Base-by-base conservation (phyloP, 1,284 basidiomycete genomes). In the Earliella scabrosa region DNA sequence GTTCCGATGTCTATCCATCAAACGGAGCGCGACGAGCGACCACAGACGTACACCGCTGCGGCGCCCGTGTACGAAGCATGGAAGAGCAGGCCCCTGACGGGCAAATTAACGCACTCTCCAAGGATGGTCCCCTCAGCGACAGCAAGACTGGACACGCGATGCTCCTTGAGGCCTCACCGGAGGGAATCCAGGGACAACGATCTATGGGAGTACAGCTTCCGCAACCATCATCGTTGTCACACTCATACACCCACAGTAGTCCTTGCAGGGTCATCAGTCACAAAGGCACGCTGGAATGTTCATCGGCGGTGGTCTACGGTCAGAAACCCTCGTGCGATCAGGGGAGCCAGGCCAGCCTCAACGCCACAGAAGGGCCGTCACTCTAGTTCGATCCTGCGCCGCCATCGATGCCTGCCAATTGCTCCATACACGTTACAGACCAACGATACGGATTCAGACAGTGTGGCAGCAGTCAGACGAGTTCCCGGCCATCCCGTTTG, bases 401-500 rank as follows among this genome's bases (percentile, higher is more conserved):
- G 39, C 20, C 39, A 14, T 41, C 21, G 32, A 34, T n/a, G 35
- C 14, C 21, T 41, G 10, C 21, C 39, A 24, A 41, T 23, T 41
- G 39, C 39, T 24, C 39, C 39, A 11, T 24, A 24, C 23, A 41
- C 16, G 9, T 20, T 38, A 4, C 16, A 5, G 39, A 14, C 20
- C 35, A 38, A n/a, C 39, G 39, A 14, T 24, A 41, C 21, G 39
- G 11, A 39, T 20, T 20, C 36, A 10, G 16, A 18, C 39, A 11
- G 23, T 41, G 14, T 13, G 23, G 20, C 39, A 11, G 11, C 5
- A 24, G 1, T 35, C 51, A 65, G 56, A 62, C 63, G n/a, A 63
- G 21, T 44, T 68, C 67, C 26, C 41, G 54, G 7, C 80, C 80
- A 51, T 75, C 71, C 36, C 64, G 62, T 64, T 84, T 84, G 60